phyloP scores from a whole-genome alignment of 2,329 filamentous ascomycete genomes.

The Domatiomyces catenatus region DNA sequence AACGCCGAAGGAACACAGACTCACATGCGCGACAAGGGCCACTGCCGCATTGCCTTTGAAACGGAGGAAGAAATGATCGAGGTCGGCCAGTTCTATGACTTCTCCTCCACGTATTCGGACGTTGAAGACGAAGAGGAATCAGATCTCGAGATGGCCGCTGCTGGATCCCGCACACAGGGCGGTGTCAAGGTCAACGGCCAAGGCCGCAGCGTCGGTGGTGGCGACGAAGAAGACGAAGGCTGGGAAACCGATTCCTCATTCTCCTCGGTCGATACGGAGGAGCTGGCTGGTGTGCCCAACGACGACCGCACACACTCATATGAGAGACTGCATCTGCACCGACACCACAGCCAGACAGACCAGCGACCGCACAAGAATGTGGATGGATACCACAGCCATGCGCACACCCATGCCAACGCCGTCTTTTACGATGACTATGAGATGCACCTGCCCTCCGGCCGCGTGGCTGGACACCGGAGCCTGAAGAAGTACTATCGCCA shows the following conservation, averaged over 20 bases:
- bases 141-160: slow-evolving; percentile 38
- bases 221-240: slow-evolving; percentile 52
- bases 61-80: slow-evolving; percentile 81
- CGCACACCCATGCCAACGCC: slow-evolving; percentile 57
- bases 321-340: slow-evolving; percentile 55
- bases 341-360: slow-evolving; percentile 59
- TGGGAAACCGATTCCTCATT: slow-evolving; percentile 92
- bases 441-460: slow-evolving; percentile 78
- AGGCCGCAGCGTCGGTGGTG: slow-evolving; percentile 16
- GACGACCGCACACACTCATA: slow-evolving; percentile 57
- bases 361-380: slow-evolving; percentile 56
- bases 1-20: slow-evolving; percentile 72
- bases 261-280: slow-evolving; percentile 72
- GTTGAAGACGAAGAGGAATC: slow-evolving; percentile 47
- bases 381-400: slow-evolving; percentile 69
- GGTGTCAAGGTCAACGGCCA: slow-evolving; percentile 44
- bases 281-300: slow-evolving; percentile 64
- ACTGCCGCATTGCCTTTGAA: slow-evolving; percentile 91
- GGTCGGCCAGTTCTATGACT: slow-evolving; percentile 94
- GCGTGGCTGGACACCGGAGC: slow-evolving; percentile 77
- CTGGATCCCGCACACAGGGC: slow-evolving; percentile 33
- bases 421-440: slow-evolving; percentile 89
- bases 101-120: slow-evolving; percentile 88
- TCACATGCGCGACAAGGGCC: slow-evolving; percentile 92
- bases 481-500: slow-evolving; percentile 80